Evolutionary conservation across 1,284 basidiomycete genomes (phyloP).

Genomic region (Hortiboletus rubellus): DNA sequence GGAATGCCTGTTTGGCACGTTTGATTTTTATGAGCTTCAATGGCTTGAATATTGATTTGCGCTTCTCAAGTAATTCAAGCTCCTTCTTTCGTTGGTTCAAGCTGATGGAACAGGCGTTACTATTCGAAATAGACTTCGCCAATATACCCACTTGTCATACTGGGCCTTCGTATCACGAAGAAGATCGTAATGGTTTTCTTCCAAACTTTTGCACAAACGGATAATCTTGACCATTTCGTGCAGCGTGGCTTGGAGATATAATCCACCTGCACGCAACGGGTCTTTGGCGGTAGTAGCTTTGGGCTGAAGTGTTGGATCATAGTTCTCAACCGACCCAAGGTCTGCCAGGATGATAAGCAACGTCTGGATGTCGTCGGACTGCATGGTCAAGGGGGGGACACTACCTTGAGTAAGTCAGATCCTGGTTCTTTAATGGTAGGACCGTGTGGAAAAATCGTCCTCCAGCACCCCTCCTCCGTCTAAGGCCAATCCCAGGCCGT

Average conservation of each 20-base stretch:
- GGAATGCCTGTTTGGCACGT: constrained; percentile 3
- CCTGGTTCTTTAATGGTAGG: background rate
- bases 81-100: background rate
- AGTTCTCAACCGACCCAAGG: background rate
- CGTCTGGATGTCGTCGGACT: background rate
- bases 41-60: background rate
- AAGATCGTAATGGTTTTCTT: background rate
- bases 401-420: background rate
- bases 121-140: fast-evolving
- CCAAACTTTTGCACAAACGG: background rate
- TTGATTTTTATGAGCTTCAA: background rate
- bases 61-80: constrained; percentile 2
- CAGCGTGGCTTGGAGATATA: constrained; percentile 14
- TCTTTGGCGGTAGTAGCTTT: background rate
- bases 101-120: constrained; percentile 2
- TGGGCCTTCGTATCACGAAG: constrained; percentile 5
- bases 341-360: constrained; percentile 4
- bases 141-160: constrained; percentile 11
- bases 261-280: background rate
- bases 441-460: background rate
- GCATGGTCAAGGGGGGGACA: constrained; percentile 11
- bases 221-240: constrained; percentile 9
- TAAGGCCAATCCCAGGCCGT: background rate
- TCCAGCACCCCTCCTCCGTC: background rate
- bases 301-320: background rate